Evolutionary conservation across 2,329 filamentous ascomycete species (phyloP).

Genomic region (Aspergillus sp.): DNA sequence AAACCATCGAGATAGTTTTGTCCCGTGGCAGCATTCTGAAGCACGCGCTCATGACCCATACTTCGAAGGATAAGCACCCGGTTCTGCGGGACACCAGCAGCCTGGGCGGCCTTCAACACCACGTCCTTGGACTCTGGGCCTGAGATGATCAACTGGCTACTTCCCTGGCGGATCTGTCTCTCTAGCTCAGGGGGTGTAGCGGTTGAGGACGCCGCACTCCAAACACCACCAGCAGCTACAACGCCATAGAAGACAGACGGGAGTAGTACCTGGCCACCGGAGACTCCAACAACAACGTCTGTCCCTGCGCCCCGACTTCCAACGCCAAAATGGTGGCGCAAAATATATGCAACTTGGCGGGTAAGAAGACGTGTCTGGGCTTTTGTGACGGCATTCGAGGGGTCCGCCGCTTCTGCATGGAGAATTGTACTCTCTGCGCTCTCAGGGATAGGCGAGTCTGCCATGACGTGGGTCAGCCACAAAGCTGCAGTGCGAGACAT

Average conservation of each 20-base stretch:
- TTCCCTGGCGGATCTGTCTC: slow-evolving; percentile 15
- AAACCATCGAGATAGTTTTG: slow-evolving; percentile 12
- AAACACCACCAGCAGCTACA: slow-evolving; percentile 16
- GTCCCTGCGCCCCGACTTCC: slow-evolving; percentile 11
- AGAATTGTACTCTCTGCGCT: slow-evolving; percentile 13
- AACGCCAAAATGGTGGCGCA: slow-evolving; percentile 15
- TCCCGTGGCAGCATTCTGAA: slow-evolving; percentile 12
- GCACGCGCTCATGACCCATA: slow-evolving; percentile 11
- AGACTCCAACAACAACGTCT: slow-evolving; percentile 15
- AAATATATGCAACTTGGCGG: slow-evolving; percentile 16
- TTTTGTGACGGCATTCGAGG: slow-evolving; percentile 16
- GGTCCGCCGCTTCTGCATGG: slow-evolving; percentile 16
- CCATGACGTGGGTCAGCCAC: background rate
- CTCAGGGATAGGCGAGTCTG: slow-evolving; percentile 12
- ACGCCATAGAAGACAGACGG: slow-evolving; percentile 17
- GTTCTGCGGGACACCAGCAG: slow-evolving; percentile 9
- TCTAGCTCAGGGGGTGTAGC: slow-evolving; percentile 13
- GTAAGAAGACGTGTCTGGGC: slow-evolving; percentile 13
- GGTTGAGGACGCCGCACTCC: slow-evolving; percentile 15
- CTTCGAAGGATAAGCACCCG: slow-evolving; percentile 12
- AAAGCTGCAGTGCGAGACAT: background rate
- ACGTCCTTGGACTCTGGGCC: slow-evolving; percentile 12
- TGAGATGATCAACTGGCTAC: slow-evolving; percentile 12
- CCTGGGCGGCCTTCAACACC: slow-evolving; percentile 11
- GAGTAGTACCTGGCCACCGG: slow-evolving; percentile 13